Evolutionary conservation across 495 filamentous ascomycete species (phyloP), one percentile per base, ranked within the genome.

Genomic region (Daldinia bambusicola): DNA sequence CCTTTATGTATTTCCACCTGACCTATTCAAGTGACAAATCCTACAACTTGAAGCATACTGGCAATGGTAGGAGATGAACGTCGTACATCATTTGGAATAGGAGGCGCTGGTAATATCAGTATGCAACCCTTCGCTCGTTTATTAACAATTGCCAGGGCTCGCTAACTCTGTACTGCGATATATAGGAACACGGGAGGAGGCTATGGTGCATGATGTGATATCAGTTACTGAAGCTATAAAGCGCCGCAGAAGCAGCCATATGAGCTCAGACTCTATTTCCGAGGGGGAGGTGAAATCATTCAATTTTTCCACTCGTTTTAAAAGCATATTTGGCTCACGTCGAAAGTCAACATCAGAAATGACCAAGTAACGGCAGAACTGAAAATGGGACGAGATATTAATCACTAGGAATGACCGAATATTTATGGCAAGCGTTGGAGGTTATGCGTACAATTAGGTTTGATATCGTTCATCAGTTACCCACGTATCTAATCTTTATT

Each of bases 61-160:
- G 14, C 18, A 12, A 65, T 67, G 70, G 45, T 41, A 1, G 32
- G 41, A 9, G 55, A 61, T 30, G 72, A 76, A 56, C 63, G 62
- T 30, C 70, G 67, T 1, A 75, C 55, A 45, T 78, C 76, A 22
- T 78, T 78, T 69, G 76, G 76, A 16, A 76, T 78, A 32, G 76
- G 76, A 40, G 76, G 76, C 20, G 76, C 76, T 2, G 76, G 76
- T 3, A 78, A 78, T 18, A 78, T 78, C 34, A 70, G 76, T 78
- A 76, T 32, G 70, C 12, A 4, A 20, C 6, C n/a, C 45, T 22
- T 38, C 32, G 7, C 8, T 26, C 43, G 8, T 37, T 20, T 32
- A 14, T 59, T 18, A 32, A 32, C 2, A 14, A 36, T 43, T 14
- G 32, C 41, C 13, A 36, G 6, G 22, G 7, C 50, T 56, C 16